These are phyloP conservation scores for Chrysanthemum seticuspe DNA, from an alignment of 129 eudicot genomes.

Conservation along the genomic window DNA sequence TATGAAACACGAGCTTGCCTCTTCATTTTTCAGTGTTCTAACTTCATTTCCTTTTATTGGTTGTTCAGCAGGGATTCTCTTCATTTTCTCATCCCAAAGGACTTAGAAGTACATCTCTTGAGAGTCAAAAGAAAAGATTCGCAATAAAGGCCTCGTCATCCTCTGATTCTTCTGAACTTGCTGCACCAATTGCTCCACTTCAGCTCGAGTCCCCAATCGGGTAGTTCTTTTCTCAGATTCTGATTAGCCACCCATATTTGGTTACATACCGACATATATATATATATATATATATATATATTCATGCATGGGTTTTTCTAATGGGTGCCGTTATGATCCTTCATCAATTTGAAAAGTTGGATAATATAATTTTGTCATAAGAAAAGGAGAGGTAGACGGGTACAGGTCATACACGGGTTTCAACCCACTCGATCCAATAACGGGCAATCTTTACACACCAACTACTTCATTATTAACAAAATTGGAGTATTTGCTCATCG, in stretches of 20 bases:
- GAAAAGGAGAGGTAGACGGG: no score
- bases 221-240: slow-evolving; percentile 76
- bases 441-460: no score
- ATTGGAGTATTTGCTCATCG: no score
- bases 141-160: slow-evolving; percentile 72
- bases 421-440: no score
- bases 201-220: slow-evolving; percentile 93
- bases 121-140: slow-evolving; percentile 40
- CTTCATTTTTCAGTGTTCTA: background rate
- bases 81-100: slow-evolving; percentile 40
- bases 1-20: background rate
- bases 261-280: background rate
- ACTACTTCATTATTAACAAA: no score
- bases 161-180: slow-evolving; percentile 53
- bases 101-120: slow-evolving; percentile 28
- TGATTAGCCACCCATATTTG: slow-evolving; percentile 85
- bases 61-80: slow-evolving; percentile 38
- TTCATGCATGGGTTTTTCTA: no score
- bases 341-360: no score
- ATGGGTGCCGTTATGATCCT: no score
- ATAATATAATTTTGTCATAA: no score
- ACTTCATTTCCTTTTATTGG: background rate
- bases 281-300: no score
- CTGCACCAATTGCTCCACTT: slow-evolving; percentile 87
- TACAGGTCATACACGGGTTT: no score